A percentile compares a stretch with the other conserved stretches of the same genome.
phyloP scores from a whole-genome alignment of 768 basidiomycete genomes.

The Termitomyces sp. region DNA sequence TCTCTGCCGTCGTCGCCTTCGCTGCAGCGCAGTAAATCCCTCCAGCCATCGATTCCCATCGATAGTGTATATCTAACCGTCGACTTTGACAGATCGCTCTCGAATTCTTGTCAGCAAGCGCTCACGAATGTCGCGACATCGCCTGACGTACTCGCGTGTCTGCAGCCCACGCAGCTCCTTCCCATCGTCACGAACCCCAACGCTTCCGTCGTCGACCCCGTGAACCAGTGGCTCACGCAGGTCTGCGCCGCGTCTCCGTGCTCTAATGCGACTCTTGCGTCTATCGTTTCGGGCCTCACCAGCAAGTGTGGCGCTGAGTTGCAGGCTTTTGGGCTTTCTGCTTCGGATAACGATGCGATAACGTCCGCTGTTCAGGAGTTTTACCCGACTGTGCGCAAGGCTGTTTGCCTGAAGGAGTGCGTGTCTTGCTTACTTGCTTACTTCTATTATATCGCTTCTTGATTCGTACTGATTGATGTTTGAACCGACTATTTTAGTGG shows the following conservation, averaged over 20 bases:
- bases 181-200: constrained; percentile 27
- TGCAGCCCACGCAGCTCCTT: constrained; percentile 42
- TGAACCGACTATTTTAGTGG: constrained; percentile 21
- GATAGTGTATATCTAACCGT: neutral
- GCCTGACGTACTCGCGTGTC: constrained; percentile 41
- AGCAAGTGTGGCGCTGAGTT: constrained; percentile 39
- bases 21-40: constrained; percentile 12
- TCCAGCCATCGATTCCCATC: neutral
- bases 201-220: constrained; percentile 34
- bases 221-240: constrained; percentile 58
- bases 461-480: neutral
- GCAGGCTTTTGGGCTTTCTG: constrained; percentile 20
- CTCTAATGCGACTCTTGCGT: constrained; percentile 52
- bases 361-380: constrained; percentile 38
- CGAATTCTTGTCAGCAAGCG: constrained; percentile 42
- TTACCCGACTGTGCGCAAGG: constrained; percentile 53
- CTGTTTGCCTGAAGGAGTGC: constrained; percentile 63
- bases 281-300: constrained; percentile 49
- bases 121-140: constrained; percentile 38
- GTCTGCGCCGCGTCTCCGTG: constrained; percentile 49
- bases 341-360: constrained; percentile 11
- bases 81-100: constrained; percentile 23
- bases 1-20: constrained; percentile 11
- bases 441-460: neutral
- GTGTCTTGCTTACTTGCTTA: no score